These are phyloP conservation scores for Cladosporium sp. DNA, from an alignment of 2,329 filamentous ascomycete genomes.

Conservation along the genomic window DNA sequence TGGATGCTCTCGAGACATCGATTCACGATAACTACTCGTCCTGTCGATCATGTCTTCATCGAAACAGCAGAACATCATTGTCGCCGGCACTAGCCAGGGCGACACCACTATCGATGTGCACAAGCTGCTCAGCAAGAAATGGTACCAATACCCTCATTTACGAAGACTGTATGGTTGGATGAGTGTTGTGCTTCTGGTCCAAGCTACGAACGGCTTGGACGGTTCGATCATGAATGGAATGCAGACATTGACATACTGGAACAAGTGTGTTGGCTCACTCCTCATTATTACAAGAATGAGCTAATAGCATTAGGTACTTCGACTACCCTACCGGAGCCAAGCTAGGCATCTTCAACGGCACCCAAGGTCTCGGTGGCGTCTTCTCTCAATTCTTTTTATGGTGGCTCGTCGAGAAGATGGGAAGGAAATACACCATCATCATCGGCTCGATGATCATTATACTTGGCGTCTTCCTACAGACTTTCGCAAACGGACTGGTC, in stretches of 20 bases:
- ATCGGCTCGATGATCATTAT: constrained; percentile 48
- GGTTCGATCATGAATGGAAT: constrained; percentile 53
- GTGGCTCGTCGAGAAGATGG: constrained; percentile 50
- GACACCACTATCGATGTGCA: constrained; percentile 25
- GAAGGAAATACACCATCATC: constrained; percentile 49
- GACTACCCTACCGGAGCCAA: constrained; percentile 32
- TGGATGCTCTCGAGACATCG: neutral
- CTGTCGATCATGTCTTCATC: too few relatives aligned
- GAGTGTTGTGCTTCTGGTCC: constrained; percentile 28
- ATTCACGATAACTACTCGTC: neutral
- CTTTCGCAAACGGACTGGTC: constrained; percentile 41
- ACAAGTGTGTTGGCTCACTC: too few relatives aligned
- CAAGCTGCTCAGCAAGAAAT: constrained; percentile 25
- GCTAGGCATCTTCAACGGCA: constrained; percentile 47
- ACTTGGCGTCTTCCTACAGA: constrained; percentile 45
- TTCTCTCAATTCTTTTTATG: constrained; percentile 47
- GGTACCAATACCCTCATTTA: constrained; percentile 30
- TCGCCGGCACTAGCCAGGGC: constrained; percentile 19
- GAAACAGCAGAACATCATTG: constrained; percentile 21
- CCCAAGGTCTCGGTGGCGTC: constrained; percentile 51
- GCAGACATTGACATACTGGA: constrained; percentile 49
- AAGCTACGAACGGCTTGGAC: constrained; percentile 49
- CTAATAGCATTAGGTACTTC: too few relatives aligned
- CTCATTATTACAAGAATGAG: too few relatives aligned
- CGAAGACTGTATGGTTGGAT: constrained; percentile 29